Percentiles rank a stretch among this genome's conserved stretches.
Evolutionary conservation across 2,329 filamentous ascomycete genomes (phyloP).

Genomic region (Aspergillus candidus): DNA sequence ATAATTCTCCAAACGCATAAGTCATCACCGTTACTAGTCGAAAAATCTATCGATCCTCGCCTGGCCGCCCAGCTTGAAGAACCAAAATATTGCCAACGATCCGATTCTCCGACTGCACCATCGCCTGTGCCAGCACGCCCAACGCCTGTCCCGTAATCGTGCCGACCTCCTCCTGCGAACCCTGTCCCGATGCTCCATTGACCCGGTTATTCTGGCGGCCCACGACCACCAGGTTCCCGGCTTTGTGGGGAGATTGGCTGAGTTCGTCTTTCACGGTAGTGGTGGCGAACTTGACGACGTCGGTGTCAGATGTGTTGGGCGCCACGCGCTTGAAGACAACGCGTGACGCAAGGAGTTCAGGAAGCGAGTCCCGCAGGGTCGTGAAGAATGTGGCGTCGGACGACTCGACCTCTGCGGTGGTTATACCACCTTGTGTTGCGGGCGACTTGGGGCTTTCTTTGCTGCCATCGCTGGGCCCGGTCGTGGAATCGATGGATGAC

Average conservation of each 20-base stretch:
- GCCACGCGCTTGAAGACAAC: conserved; percentile 49
- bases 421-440: not conserved
- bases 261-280: conserved; percentile 54
- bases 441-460: conserved; percentile 2
- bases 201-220: conserved; percentile 44
- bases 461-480: conserved; percentile 1
- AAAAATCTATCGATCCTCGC: not conserved
- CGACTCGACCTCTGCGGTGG: conserved; percentile 22
- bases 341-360: conserved; percentile 45
- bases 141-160: conserved; percentile 25
- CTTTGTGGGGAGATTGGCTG: conserved; percentile 56
- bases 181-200: conserved; percentile 6
- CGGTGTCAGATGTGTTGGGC: conserved; percentile 39
- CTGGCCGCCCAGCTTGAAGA: conserved; percentile 53
- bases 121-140: conserved; percentile 30
- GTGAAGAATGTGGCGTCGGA: conserved; percentile 52
- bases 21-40: no score
- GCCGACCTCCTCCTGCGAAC: conserved; percentile 34
- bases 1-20: not conserved
- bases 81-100: conserved; percentile 64
- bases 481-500: conserved; percentile 2
- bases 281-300: conserved; percentile 40
- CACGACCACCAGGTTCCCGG: conserved; percentile 65
- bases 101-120: conserved; percentile 51
- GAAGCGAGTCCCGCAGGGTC: conserved; percentile 51